Base-by-base conservation (phyloP, 768 basidiomycete species). In the Pleurotus citrinopileatus region DNA sequence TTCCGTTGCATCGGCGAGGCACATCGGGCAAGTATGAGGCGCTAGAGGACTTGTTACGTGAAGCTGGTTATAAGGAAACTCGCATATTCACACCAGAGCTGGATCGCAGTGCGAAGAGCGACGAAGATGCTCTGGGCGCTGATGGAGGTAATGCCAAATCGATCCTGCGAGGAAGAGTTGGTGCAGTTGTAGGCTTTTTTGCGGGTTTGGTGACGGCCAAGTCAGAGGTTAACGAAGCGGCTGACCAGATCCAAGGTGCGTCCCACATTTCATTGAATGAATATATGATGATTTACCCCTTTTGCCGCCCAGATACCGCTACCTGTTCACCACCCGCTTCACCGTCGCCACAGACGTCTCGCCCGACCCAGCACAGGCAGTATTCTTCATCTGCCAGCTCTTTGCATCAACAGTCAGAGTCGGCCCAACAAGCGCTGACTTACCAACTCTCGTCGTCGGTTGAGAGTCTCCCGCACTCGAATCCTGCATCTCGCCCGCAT, bases 51-150 rank as follows among this genome's bases (percentile, higher is more conserved):
- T 75, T 97, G 15, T 76, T 97, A 23, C 76, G 82, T 46, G 89
- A 93, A 65, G 91, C 91, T 1, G 94, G 94, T 1, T 95, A 94
- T 75, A 93, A 92, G 67, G 94, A 96, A 64, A 94, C 92, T 2
- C 81, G 93, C 38, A 79, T 97, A 9, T 89, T 91, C 61, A 94
- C 94, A 0, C 93, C 94, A 6, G 91, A 94, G 67, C 73, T 78
- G 3, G 89, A 92, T 55, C 77, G 80, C 34, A 62, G 64, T 15
- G 71, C 70, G 15, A 65, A 65, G 22, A 61, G 63, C 19, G 63
- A 63, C 9, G 64, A 67, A 10, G 64, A 60, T 55, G 57, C 62
- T 55, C 63, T 64, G 47, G 45, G 26, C n/a, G 26, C 13, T 28
- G 45, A 46, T 28, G 22, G 62, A 59, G 20, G 55, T 55, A n/a